These are phyloP conservation scores for Cucumis cinereus DNA, from an alignment of 306 rosid genomes.

Conservation along the genomic window DNA sequence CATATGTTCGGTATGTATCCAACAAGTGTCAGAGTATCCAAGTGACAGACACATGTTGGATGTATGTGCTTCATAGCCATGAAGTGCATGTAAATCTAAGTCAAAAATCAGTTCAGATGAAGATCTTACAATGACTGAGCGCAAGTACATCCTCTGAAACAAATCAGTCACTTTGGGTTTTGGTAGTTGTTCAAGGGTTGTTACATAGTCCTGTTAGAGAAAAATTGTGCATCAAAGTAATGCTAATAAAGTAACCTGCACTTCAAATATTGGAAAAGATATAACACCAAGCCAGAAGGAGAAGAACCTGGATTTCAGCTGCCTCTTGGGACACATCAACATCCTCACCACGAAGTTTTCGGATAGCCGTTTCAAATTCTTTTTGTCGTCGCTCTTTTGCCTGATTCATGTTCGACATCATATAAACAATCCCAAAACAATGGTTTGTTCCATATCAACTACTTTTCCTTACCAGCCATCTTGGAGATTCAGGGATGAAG, in stretches of 20 bases:
- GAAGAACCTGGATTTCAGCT: slow-evolving; percentile 64
- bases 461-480: slow-evolving; percentile 72
- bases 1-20: too few relatives aligned
- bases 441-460: background rate
- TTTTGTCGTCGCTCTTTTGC: slow-evolving; percentile 47
- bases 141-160: slow-evolving; percentile 64
- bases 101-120: background rate
- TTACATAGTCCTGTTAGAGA: slow-evolving; percentile 52
- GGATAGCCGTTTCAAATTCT: slow-evolving; percentile 54
- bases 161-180: slow-evolving; percentile 61
- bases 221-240: background rate
- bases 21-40: too few relatives aligned
- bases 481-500: slow-evolving; percentile 91
- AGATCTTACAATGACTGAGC: slow-evolving; percentile 48
- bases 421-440: background rate
- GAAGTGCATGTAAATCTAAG: background rate
- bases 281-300: background rate
- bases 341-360: slow-evolving; percentile 64
- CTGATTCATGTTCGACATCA: slow-evolving; percentile 24
- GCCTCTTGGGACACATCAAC: slow-evolving; percentile 62
- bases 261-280: background rate
- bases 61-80: too few relatives aligned
- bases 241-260: background rate
- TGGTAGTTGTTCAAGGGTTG: slow-evolving; percentile 55
- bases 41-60: too few relatives aligned